Base-by-base conservation (phyloP, 768 basidiomycete genomes). In the Gyrodon lividus region DNA sequence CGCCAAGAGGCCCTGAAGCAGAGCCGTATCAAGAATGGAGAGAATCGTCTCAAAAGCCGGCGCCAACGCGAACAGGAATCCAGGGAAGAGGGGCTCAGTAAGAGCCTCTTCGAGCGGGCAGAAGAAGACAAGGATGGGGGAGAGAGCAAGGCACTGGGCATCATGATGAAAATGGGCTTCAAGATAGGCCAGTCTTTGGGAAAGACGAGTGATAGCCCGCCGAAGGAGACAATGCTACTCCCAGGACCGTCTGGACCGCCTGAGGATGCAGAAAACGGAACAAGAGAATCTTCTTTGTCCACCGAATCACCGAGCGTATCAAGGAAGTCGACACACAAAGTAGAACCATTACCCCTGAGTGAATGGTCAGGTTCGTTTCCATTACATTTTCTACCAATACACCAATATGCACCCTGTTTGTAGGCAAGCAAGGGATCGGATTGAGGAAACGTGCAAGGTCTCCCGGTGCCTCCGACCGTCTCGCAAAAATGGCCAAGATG, bases 151-250 rank as follows among this genome's bases (percentile, higher is more conserved):
- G 92, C 91, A 7, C 72, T 93, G 48, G 78, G 81, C 14, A 92
- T 94, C 74, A 94, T 94, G 92, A 83, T 88, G 79, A 92, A 89
- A 72, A 93, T 93, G 92, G 92, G 92, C 1, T 94, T 90, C 74
- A 87, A 86, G 70, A 83, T 88, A 2, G 92, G 92, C 14, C 83
- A 92, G 66, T 76, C 88, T 13, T 76, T 93, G 24, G 90, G 91
- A 16, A 75, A 70, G 61, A 46, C 65, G 19, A 58, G 63, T 20
- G 60, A 58, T 13, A 51, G 47, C 50, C 46, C 45, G 48, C 54
- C 51, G 22, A 34, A 48, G 42, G 40, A 20, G 6, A 50, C 52
- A 24, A 8, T 39, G 26, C 17, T 51, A 33, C 22, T 52, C 28
- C 45, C 57, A 14, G 42, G 42, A 22, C 35, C 44, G 30, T 37